Conservation (phyloP, 495 filamentous ascomycete species). For the Cercophora newfieldiana region DNA sequence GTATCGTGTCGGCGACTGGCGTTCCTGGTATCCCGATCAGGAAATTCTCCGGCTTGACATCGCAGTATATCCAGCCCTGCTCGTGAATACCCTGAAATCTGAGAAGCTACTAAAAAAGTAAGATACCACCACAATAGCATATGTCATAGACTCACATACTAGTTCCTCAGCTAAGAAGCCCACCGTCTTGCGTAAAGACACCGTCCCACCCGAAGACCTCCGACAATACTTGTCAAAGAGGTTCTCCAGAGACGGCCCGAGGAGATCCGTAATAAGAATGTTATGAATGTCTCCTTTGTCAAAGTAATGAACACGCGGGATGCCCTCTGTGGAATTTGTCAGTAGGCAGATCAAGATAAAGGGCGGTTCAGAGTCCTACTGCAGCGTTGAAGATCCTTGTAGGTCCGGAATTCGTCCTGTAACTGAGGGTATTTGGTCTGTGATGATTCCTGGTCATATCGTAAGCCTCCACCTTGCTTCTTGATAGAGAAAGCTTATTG, state of each 20-base stretch:
- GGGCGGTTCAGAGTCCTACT: constrained; percentile 65
- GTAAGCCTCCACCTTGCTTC: no score
- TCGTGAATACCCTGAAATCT: constrained; percentile 99
- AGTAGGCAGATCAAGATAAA: constrained; percentile 22
- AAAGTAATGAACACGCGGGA: constrained; percentile 99
- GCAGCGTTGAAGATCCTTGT: constrained; percentile 98
- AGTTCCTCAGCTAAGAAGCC: constrained; percentile 99
- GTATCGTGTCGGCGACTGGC: constrained; percentile 98
- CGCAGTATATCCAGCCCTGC: constrained; percentile 98
- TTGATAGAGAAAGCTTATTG: no score
- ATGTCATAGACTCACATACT: constrained; percentile 61
- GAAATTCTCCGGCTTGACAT: constrained; percentile 99
- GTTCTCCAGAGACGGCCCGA: constrained; percentile 94
- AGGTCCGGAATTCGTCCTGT: constrained; percentile 97
- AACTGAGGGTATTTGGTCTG: constrained; percentile 99
- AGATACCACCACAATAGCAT: no score
- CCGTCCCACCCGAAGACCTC: no score
- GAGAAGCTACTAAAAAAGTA: no score
- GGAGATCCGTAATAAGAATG: constrained; percentile 96
- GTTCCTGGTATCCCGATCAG: constrained; percentile 91
- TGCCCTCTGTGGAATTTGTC: constrained; percentile 66
- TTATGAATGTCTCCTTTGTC: constrained; percentile 99
- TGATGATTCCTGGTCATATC: constrained; percentile 73
- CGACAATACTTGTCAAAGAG: constrained; percentile 97
- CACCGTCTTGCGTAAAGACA: constrained; percentile 97